Base-by-base conservation (phyloP, 371 early-diverging fungal genomes). In the Mortierella sp. region DNA sequence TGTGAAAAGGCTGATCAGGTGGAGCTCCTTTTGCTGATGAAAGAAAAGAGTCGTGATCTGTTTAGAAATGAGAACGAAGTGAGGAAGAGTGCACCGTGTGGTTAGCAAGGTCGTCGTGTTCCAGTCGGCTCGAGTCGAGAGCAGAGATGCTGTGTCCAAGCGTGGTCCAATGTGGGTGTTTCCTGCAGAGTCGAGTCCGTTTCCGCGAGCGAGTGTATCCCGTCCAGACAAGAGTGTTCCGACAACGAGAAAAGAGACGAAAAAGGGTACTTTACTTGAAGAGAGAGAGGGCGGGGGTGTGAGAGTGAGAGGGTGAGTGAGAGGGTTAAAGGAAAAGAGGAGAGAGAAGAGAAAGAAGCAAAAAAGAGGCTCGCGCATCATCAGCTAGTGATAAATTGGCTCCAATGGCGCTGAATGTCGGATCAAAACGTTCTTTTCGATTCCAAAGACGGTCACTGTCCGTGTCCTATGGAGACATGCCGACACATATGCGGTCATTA, bases 361-460 rank as follows among this genome's bases (percentile, higher is more conserved):
- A 28, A 61, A 11, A 28, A 59, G 26, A 28, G 16, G 8, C 34
- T 31, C 34, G 19, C 16, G 61, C 61, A 61, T 61, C 19, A 61
- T 61, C n/a, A n/a, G 21, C 61, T 46, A 11, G 64, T 28, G 59
- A 5, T 28, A 59, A 59, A 61, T 34, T 61, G 61, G 61, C 61
- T 61, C 61, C 61, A 61, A 61, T 61, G 61, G 34, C 61, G 61
- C 34, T 61, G 34, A 34, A 61, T 61, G 61, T 31, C 61, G 61
- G 61, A 31, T 61, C 31, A 34, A 61, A 61, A 61, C 61, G 61
- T 61, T 61, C 61, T 61, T 61, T 61, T 61, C 19, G 34, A 31
- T 61, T 61, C 61, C 61, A 61, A 61, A 61, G 61, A 61, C 61
- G 61, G 61, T 61, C 61, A 61, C 61, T 31, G 19, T 31, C 61